phyloP scores from a whole-genome alignment of 306 rosid species.

The Dalbergia cultrata region DNA sequence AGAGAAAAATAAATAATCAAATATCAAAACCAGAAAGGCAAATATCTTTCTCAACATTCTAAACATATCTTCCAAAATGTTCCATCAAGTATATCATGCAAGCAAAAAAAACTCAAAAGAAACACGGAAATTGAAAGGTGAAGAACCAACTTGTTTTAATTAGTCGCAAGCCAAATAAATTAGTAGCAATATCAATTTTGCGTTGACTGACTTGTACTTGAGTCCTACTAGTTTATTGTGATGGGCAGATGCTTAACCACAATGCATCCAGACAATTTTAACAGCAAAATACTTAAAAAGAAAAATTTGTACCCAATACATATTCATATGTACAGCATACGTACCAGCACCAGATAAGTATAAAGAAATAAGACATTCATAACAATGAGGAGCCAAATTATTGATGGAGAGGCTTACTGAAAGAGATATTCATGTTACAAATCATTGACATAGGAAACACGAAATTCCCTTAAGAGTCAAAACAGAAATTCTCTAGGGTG shows the following conservation, averaged over 20 bases:
- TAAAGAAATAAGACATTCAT: not conserved
- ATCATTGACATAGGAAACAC: not conserved
- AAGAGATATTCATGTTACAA: constrained; percentile 13
- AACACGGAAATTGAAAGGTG: not conserved
- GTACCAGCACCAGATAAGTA: not conserved
- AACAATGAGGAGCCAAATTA: constrained; percentile 8
- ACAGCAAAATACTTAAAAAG: not conserved
- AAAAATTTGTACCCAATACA: not conserved
- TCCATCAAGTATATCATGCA: constrained; percentile 15
- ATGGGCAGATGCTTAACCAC: constrained; percentile 2
- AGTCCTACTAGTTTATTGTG: not conserved
- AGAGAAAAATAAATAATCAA: not conserved
- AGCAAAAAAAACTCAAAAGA: not conserved
- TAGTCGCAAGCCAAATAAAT: not conserved
- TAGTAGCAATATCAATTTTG: not conserved
- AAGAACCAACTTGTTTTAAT: not conserved
- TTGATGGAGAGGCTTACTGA: not conserved
- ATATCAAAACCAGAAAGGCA: constrained; percentile 25
- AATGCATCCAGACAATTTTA: not conserved
- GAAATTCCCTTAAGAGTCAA: not conserved
- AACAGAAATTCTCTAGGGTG: not conserved
- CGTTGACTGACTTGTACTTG: not conserved
- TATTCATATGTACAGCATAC: not conserved
- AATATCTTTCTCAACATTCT: constrained; percentile 31
- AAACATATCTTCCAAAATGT: constrained; percentile 10